These are phyloP conservation scores for Verticillium longisporum DNA, from an alignment of 2,329 filamentous ascomycete genomes.

Conservation along the genomic window DNA sequence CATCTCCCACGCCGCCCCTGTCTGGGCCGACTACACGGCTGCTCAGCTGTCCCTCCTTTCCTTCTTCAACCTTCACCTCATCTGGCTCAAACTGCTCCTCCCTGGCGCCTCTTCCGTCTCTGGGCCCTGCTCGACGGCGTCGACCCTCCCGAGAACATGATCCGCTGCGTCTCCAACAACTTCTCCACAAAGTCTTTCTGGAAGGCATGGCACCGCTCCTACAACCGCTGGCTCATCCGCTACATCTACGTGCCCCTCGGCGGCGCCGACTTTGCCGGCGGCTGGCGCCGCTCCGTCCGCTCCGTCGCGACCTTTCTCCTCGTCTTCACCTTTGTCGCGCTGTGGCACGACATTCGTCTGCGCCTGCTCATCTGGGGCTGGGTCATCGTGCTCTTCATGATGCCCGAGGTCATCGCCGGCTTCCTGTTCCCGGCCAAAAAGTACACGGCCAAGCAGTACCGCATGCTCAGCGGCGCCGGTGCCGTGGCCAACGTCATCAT, in stretches of 20 bases:
- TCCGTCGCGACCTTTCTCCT: conserved; percentile 70
- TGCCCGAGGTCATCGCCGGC: conserved; percentile 73
- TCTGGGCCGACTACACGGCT: conserved; percentile 79
- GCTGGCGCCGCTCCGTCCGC: conserved; percentile 38
- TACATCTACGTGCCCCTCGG: conserved; percentile 94
- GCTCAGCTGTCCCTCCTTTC: conserved; percentile 85
- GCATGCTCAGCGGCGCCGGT: conserved; percentile 73
- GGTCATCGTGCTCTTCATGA: conserved; percentile 88
- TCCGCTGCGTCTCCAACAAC: conserved; percentile 92
- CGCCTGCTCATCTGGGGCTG: conserved; percentile 92
- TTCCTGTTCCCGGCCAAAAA: conserved; percentile 65
- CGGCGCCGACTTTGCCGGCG: conserved; percentile 48
- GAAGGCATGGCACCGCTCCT: conserved; percentile 92
- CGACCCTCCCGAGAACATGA: conserved; percentile 96
- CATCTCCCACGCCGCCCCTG: conserved; percentile 73
- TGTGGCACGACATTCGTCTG: conserved; percentile 97
- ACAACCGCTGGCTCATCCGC: conserved; percentile 88
- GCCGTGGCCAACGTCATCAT: conserved; percentile 80
- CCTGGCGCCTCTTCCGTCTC: conserved; percentile 98
- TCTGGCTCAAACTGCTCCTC: conserved; percentile 95
- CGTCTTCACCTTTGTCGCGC: conserved; percentile 92
- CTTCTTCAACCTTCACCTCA: conserved; percentile 93
- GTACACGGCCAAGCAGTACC: conserved; percentile 68
- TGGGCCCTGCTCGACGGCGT: conserved; percentile 88
- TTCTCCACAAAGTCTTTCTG: conserved; percentile 88